Evolutionary conservation across 768 basidiomycete species (phyloP).

Genomic region (Mrakia gelida): DNA sequence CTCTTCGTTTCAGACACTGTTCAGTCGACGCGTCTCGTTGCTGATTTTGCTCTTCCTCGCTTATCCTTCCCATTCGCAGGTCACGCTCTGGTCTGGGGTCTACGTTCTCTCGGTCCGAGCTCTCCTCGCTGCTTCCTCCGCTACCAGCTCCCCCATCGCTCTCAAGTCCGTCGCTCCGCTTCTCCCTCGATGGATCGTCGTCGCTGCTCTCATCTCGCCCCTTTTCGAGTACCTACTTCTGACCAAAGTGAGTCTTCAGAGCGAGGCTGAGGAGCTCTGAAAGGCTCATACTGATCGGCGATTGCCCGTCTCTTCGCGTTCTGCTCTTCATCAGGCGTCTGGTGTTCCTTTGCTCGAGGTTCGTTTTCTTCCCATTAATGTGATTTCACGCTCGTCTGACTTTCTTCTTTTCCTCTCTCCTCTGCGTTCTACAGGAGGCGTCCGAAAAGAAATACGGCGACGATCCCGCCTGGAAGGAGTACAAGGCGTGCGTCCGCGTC

Average conservation of each 20-base stretch:
- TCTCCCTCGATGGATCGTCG: conserved; percentile 43
- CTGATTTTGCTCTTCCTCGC: not conserved
- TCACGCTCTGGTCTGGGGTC: conserved; percentile 65
- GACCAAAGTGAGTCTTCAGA: conserved; percentile 34
- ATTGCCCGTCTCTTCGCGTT: not conserved
- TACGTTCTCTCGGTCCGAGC: conserved; percentile 57
- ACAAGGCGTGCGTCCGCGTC: conserved; percentile 52
- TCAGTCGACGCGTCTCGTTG: not conserved
- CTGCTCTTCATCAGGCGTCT: conserved; percentile 49
- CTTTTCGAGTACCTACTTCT: conserved; percentile 59
- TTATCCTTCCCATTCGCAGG: conserved; percentile 52
- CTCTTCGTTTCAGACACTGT: not conserved
- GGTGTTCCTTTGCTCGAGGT: conserved; percentile 69
- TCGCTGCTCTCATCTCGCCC: conserved; percentile 56
- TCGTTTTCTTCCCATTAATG: too few relatives aligned
- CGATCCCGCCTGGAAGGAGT: conserved; percentile 57
- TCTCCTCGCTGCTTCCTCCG: conserved; percentile 25
- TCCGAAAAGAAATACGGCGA: conserved; percentile 57
- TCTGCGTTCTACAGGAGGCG: conserved; percentile 34
- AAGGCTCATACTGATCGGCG: too few relatives aligned
- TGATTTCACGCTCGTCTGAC: not conserved
- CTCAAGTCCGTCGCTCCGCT: conserved; percentile 41
- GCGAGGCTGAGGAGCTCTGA: not conserved
- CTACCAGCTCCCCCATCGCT: not conserved
- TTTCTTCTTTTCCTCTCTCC: conserved; percentile 6